A percentile compares a stretch with the other conserved stretches of the same genome.
These are phyloP conservation scores for Magnusiomyces tetraspermus DNA, from an alignment of 1,139 yeast genomes.

Conservation along the genomic window DNA sequence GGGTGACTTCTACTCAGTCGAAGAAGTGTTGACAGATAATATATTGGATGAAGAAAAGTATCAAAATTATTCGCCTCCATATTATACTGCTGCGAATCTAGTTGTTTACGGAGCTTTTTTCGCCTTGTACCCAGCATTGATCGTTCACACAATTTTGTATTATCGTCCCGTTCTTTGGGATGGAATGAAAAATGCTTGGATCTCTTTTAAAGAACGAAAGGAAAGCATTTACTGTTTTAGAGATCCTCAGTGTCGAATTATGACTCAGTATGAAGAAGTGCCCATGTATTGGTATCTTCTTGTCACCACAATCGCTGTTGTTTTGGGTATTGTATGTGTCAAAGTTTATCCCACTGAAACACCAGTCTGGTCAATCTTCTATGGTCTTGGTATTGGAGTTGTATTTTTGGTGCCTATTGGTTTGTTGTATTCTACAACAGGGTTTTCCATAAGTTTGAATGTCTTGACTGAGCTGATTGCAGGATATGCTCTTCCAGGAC, in stretches of 20 bases:
- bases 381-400: constrained; percentile 45
- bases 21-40: constrained; percentile 31
- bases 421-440: constrained; percentile 37
- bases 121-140: constrained; percentile 47
- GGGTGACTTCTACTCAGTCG: constrained; percentile 38
- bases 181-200: constrained; percentile 24
- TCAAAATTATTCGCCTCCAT: constrained; percentile 41
- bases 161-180: constrained; percentile 20
- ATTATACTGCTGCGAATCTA: constrained; percentile 48
- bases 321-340: constrained; percentile 41
- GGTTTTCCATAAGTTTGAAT: constrained; percentile 43
- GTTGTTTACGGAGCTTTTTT: constrained; percentile 50
- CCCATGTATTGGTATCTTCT: constrained; percentile 52
- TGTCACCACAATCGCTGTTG: constrained; percentile 41
- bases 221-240: constrained; percentile 31
- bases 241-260: constrained; percentile 51
- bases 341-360: constrained; percentile 29
- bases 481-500: constrained; percentile 58
- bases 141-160: constrained; percentile 37
- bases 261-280: constrained; percentile 48
- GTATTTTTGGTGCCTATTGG: constrained; percentile 45
- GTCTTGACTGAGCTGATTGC: constrained; percentile 51
- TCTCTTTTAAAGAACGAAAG: constrained; percentile 9
- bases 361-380: constrained; percentile 47
- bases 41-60: constrained; percentile 29